Conservation (phyloP, 106 monocot genomes). For the Phalaenopsis equestris region DNA sequence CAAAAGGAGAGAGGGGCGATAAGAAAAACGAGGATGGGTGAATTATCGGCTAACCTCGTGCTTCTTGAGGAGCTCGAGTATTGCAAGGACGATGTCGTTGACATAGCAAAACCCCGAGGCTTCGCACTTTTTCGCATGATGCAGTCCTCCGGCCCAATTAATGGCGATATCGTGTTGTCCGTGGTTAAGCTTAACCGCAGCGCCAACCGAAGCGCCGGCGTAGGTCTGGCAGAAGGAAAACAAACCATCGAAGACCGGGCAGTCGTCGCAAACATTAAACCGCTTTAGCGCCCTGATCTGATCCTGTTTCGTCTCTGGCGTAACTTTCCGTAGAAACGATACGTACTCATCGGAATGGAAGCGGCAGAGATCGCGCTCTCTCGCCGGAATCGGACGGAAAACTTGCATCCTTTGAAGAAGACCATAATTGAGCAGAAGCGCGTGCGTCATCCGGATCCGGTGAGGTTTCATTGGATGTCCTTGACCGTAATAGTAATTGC, state of each 20-base stretch:
- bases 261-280: constrained; percentile 23
- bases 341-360: constrained; percentile 43
- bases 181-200: constrained; percentile 23
- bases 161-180: constrained; percentile 30
- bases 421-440: constrained; percentile 23
- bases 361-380: constrained; percentile 19
- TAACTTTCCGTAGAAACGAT: constrained; percentile 21
- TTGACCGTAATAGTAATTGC: constrained; percentile 39
- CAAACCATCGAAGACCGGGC: constrained; percentile 27
- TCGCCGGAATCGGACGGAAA: constrained; percentile 19
- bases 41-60: constrained; percentile 13
- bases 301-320: constrained; percentile 17
- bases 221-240: constrained; percentile 31
- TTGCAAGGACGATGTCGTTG: constrained; percentile 47
- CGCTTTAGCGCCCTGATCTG: constrained; percentile 4
- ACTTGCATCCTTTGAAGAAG: constrained; percentile 27
- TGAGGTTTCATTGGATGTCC: constrained; percentile 38
- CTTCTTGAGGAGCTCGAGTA: constrained; percentile 26
- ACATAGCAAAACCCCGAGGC: constrained; percentile 49
- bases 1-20: background rate
- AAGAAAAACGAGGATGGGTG: background rate
- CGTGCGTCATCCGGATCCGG: constrained; percentile 39
- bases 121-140: constrained; percentile 26
- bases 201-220: constrained; percentile 32
- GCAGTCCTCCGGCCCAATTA: constrained; percentile 48